Conservation (phyloP, 768 basidiomycete genomes). For the Candolleomyces eurysporus region DNA sequence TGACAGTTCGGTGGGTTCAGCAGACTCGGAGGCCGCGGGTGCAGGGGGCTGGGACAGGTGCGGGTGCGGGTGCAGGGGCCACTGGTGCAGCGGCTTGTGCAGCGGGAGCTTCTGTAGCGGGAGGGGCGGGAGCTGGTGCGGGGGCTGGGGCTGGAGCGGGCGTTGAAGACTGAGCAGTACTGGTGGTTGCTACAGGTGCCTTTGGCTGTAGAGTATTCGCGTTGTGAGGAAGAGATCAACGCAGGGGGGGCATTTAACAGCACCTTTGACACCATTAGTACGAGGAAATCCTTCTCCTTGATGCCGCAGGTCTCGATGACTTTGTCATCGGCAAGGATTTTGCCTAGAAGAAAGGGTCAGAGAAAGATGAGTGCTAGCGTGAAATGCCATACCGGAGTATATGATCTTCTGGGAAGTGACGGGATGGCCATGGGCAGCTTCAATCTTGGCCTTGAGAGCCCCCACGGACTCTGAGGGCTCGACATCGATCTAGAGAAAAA, state of each 20-base stretch:
- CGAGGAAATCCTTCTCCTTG: constrained; percentile 98
- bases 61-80: constrained; percentile 29
- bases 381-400: constrained; percentile 68
- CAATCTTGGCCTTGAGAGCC: constrained; percentile 82
- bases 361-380: not conserved
- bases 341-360: constrained; percentile 52
- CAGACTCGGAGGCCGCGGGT: constrained; percentile 31
- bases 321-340: constrained; percentile 87
- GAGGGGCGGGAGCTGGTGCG: constrained; percentile 22
- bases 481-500: constrained; percentile 61
- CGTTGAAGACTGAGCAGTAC: not conserved
- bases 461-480: constrained; percentile 74
- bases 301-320: constrained; percentile 84
- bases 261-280: constrained; percentile 99
- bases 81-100: constrained; percentile 10
- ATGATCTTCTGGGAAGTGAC: constrained; percentile 87
- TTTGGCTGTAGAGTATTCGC: constrained; percentile 46
- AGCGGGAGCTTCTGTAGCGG: constrained; percentile 21
- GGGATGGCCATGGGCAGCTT: constrained; percentile 69
- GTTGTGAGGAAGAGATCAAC: not conserved
- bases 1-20: constrained; percentile 31
- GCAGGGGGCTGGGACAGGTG: constrained; percentile 28
- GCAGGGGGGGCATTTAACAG: not conserved
- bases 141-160: not conserved
- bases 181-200: constrained; percentile 20